Evolutionary conservation across 345 rosid genomes (phyloP).

Genomic region (Schrenkiella parvula): DNA sequence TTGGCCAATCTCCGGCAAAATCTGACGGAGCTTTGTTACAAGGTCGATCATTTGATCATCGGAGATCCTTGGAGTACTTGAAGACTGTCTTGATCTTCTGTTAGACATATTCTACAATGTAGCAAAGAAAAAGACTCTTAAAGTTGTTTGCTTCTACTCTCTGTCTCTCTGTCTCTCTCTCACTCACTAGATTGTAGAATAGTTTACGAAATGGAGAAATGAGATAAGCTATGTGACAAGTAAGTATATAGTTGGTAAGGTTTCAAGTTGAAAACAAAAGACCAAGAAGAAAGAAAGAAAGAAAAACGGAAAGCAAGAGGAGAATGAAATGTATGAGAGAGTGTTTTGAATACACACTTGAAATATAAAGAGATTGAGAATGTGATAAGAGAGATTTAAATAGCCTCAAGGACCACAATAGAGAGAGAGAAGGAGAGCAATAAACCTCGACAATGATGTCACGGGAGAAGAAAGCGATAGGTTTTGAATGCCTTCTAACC

Average conservation of each 20-base stretch:
- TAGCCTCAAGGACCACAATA: conserved; percentile 61
- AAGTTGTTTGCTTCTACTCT: not conserved
- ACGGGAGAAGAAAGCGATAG: conserved; percentile 28
- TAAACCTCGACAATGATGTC: conserved; percentile 65
- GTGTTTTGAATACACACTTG: conserved; percentile 17
- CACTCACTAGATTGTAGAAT: not conserved
- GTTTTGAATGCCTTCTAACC: conserved; percentile 26
- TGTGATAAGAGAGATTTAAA: conserved; percentile 60
- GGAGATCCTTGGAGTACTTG: conserved; percentile 63
- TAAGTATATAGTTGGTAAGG: conserved; percentile 20
- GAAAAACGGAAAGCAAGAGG: not conserved
- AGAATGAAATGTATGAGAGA: not conserved
- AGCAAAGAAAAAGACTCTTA: not conserved
- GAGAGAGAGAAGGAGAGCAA: conserved; percentile 37
- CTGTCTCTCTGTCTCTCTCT: not conserved
- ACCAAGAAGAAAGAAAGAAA: not conserved
- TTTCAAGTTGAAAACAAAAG: not conserved
- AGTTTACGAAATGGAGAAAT: not conserved
- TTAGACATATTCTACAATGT: conserved; percentile 53
- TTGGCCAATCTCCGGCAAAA: conserved; percentile 81
- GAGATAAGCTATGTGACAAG: conserved; percentile 15
- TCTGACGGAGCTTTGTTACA: conserved; percentile 70
- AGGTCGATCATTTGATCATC: conserved; percentile 92
- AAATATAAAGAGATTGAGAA: conserved; percentile 42
- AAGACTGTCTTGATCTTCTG: conserved; percentile 73